These are phyloP conservation scores for Bruguiera sexangula DNA, from an alignment of 345 rosid species.

Conservation along the genomic window DNA sequence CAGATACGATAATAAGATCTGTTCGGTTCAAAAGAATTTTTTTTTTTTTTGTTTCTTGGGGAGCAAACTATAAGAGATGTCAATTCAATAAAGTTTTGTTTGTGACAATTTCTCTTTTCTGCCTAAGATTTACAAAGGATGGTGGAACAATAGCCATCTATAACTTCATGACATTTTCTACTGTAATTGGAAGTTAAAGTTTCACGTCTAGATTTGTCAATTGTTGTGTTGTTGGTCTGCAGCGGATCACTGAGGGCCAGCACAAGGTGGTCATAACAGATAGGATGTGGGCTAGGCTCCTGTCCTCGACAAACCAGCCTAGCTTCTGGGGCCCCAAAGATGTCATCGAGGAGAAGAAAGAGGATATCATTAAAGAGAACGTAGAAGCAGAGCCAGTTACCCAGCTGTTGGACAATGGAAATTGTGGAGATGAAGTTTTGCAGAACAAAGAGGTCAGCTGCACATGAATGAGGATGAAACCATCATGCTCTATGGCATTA, in stretches of 20 bases:
- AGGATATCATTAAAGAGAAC: neutral
- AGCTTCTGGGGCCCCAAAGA: constrained; percentile 59
- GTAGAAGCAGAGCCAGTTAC: constrained; percentile 19
- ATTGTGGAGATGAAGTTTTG: neutral
- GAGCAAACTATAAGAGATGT: no score
- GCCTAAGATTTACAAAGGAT: no score
- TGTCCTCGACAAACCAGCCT: constrained; percentile 87
- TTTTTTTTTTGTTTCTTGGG: no score
- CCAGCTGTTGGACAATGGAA: constrained; percentile 22
- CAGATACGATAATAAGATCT: no score
- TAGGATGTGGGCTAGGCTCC: constrained; percentile 91
- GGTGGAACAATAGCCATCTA: neutral
- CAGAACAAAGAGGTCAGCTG: constrained; percentile 26
- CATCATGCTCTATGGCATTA: neutral
- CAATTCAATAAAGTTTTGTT: no score
- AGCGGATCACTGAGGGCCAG: constrained; percentile 81
- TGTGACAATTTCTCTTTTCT: no score
- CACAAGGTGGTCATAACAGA: constrained; percentile 82
- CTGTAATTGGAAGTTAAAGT: neutral
- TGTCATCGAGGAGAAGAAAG: constrained; percentile 33
- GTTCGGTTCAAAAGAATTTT: no score
- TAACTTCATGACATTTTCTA: neutral
- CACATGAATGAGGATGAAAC: constrained; percentile 20
- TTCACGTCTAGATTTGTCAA: neutral
- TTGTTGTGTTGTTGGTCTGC: constrained; percentile 17